Percentiles rank a stretch among this genome's conserved stretches.
Conservation (phyloP, 108 stramenopile genomes). For the Skeletonema potamos region DNA sequence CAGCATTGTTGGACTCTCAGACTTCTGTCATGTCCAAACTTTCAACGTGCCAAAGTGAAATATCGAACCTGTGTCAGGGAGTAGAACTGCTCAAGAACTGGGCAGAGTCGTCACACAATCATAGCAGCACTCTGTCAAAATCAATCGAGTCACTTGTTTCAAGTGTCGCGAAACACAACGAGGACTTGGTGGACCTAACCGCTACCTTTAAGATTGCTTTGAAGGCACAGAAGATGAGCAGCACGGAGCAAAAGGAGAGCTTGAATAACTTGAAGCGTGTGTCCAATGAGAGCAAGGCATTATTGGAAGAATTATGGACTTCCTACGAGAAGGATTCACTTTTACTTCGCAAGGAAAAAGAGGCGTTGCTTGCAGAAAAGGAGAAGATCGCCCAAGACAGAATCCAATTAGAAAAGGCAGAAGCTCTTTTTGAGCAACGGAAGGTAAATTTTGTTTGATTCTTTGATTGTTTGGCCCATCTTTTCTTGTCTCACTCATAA, state of each 20-base stretch:
- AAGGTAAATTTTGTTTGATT: not conserved
- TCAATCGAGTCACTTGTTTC: constrained; percentile 4
- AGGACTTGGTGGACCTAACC: constrained; percentile 10
- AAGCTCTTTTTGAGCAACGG: constrained; percentile 42
- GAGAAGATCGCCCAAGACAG: constrained; percentile 19
- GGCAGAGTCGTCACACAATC: not conserved
- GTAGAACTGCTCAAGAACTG: constrained; percentile 10
- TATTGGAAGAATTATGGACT: constrained; percentile 7
- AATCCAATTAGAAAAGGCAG: constrained; percentile 14
- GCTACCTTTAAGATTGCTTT: constrained; percentile 2
- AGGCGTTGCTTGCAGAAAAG: not conserved
- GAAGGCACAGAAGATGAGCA: constrained; percentile 10
- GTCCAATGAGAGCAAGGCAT: not conserved
- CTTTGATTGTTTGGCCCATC: not conserved
- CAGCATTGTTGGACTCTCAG: not conserved
- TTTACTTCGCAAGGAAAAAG: not conserved
- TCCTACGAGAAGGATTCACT: not conserved
- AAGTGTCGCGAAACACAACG: constrained; percentile 10
- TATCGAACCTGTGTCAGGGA: constrained; percentile 11
- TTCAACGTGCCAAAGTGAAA: constrained; percentile 6
- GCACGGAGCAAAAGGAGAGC: constrained; percentile 10
- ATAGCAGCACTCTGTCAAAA: constrained; percentile 5
- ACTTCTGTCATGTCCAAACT: constrained; percentile 8
- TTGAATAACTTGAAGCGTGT: constrained; percentile 5
- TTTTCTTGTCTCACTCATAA: not conserved